phyloP scores from a whole-genome alignment of 1,284 basidiomycete genomes.

The Puccinia polysora region DNA sequence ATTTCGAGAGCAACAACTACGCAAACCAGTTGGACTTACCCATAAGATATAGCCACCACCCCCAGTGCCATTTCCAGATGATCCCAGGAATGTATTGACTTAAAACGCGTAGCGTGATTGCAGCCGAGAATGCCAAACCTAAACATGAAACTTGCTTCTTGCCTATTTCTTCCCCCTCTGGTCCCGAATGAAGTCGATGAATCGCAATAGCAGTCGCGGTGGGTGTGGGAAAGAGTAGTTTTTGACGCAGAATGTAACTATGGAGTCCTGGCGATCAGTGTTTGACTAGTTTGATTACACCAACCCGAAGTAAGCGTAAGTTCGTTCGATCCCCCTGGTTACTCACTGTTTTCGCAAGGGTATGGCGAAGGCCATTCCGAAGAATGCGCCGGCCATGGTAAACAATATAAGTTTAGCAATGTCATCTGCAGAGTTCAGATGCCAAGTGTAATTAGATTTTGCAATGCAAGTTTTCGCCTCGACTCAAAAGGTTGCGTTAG shows the following conservation, averaged over 20 bases:
- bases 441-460: background rate
- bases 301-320: background rate
- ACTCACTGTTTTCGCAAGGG: constrained; percentile 60
- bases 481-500: background rate
- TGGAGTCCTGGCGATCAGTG: background rate
- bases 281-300: background rate
- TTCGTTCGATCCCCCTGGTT: background rate
- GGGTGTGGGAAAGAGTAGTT: constrained; percentile 65
- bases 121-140: constrained; percentile 57
- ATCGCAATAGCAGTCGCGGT: constrained; percentile 68
- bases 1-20: background rate
- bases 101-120: constrained; percentile 61
- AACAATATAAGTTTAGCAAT: constrained; percentile 61
- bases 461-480: background rate
- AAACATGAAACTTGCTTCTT: constrained; percentile 62
- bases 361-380: constrained; percentile 64
- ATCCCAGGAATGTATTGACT: constrained; percentile 63
- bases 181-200: constrained; percentile 62
- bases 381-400: constrained; percentile 62
- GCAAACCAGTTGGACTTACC: constrained; percentile 59
- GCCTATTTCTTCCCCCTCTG: constrained; percentile 56
- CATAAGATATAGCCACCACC: constrained; percentile 63
- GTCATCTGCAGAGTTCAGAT: constrained; percentile 53
- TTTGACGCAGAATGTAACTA: constrained; percentile 64
- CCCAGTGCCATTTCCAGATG: constrained; percentile 66